phyloP scores from a whole-genome alignment of 371 early-diverging fungal genomes.

The Basidiobolus meristosporus region DNA sequence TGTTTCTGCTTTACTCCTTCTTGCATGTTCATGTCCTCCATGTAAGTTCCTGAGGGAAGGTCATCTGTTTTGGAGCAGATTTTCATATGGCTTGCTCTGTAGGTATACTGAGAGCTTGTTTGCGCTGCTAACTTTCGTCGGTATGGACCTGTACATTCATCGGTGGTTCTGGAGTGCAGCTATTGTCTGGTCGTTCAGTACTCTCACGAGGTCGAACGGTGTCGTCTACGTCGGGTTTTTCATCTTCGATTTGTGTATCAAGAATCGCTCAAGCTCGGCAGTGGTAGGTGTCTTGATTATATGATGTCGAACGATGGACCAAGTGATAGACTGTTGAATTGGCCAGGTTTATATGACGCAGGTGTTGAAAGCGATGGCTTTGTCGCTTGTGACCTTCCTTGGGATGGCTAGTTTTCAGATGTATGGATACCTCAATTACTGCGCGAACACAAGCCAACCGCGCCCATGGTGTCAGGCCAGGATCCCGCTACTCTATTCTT shows the following conservation, averaged over 20 bases:
- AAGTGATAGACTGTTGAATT: neutral
- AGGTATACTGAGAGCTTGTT: conserved; percentile 80
- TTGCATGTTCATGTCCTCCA: conserved; percentile 69
- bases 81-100: too few species aligned
- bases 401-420: conserved; percentile 52
- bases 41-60: conserved; percentile 27
- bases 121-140: conserved; percentile 53
- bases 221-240: conserved; percentile 67
- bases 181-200: conserved; percentile 34
- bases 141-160: conserved; percentile 33
- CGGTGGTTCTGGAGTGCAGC: conserved; percentile 27
- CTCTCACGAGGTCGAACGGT: conserved; percentile 62
- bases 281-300: neutral
- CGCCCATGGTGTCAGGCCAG: conserved; percentile 52
- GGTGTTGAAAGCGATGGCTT: conserved; percentile 11
- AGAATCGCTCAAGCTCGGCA: neutral
- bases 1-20: conserved; percentile 62
- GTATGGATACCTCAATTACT: conserved; percentile 43
- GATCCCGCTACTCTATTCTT: conserved; percentile 54
- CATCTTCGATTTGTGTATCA: conserved; percentile 20
- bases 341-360: neutral
- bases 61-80: neutral
- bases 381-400: conserved; percentile 15
- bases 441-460: conserved; percentile 11
- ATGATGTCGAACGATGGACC: too few species aligned